Base-by-base conservation (phyloP, 2,329 filamentous ascomycete genomes). In the Botryosphaeria dothidea region DNA sequence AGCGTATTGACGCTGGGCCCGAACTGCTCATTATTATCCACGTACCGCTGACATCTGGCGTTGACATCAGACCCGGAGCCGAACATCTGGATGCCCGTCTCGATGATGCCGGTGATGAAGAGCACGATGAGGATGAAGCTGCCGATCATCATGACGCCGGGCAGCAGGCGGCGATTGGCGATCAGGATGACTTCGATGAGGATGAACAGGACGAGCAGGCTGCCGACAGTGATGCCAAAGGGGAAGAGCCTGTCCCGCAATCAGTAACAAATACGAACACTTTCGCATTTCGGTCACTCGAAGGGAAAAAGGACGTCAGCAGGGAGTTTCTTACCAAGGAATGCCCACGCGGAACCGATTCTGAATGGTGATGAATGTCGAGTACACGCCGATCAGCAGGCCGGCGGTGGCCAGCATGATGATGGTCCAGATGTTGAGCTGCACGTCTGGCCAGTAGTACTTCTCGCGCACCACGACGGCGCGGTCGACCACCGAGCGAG, bases 371-470 rank as follows among this genome's bases (percentile, higher is more conserved):
- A 89, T 84, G 70, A 89, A 88, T 75, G 83, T 83, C 19, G 85
- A 83, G 71, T 85, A 88, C 48, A 89, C 82, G 7, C 87, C 87
- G 1, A 89, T 77, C 63, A 87, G 83, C 61, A 83, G 83, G 27
- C 84, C 81, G 11, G 85, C 85, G 1, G 84, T 83, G 0, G 82
- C 83, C 17, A 89, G 79, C 73, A 89, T 87, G 69, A 88, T 79
- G 69, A 89, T 83, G 62, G 86, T 84, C 87, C 87, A 90, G 71
- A 88, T 76, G 71, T 89, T 88, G 68, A 90, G 81, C 71, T 88
- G 86, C 56, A 85, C 79, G 74, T 89, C 86, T 2, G 87, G 87
- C 87, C 87, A 90, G 78, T 83, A 84, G 78, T 88, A 89, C 70
- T 83, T 81, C 68, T 82, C 75, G 31, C 80, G 78, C 41, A 82